Percentiles rank a stretch among this genome's conserved stretches.
Conservation (phyloP, 495 filamentous ascomycete genomes). For the Pyronema domesticum region DNA sequence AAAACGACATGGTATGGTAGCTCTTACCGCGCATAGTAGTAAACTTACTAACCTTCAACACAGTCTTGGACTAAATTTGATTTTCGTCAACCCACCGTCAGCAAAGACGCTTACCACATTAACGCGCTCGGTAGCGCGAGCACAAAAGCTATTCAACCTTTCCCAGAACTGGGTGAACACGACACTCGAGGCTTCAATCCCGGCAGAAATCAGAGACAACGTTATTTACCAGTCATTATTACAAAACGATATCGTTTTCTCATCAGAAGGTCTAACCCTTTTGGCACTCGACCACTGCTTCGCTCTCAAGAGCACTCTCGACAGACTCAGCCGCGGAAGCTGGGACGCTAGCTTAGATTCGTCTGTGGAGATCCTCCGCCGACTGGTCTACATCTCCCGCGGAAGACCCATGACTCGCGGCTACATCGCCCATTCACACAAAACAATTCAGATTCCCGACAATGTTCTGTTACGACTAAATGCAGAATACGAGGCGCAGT, state of each 20-base stretch:
- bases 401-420: constrained; percentile 21
- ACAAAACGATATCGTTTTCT: constrained; percentile 23
- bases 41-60: neutral
- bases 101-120: constrained; percentile 5
- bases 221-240: constrained; percentile 16
- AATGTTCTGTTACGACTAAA: constrained; percentile 18
- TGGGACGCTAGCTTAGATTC: constrained; percentile 10
- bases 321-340: neutral
- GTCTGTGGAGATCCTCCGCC: constrained; percentile 16
- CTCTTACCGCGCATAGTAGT: neutral
- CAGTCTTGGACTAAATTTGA: neutral
- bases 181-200: constrained; percentile 2
- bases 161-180: constrained; percentile 16
- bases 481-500: constrained; percentile 17
- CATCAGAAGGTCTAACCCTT: constrained; percentile 21
- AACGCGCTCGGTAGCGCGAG: constrained; percentile 8
- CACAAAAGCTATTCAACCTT: constrained; percentile 18
- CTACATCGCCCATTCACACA: constrained; percentile 20
- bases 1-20: constrained; percentile 14
- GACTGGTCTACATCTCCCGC: constrained; percentile 17
- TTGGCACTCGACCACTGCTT: constrained; percentile 20
- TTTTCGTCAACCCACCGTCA: neutral
- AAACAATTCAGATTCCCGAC: constrained; percentile 15
- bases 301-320: constrained; percentile 15
- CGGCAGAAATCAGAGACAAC: constrained; percentile 7